Percentiles rank a stretch among this genome's conserved stretches.
phyloP scores from a whole-genome alignment of 2,329 filamentous ascomycete genomes.

The Fusarium sp. region DNA sequence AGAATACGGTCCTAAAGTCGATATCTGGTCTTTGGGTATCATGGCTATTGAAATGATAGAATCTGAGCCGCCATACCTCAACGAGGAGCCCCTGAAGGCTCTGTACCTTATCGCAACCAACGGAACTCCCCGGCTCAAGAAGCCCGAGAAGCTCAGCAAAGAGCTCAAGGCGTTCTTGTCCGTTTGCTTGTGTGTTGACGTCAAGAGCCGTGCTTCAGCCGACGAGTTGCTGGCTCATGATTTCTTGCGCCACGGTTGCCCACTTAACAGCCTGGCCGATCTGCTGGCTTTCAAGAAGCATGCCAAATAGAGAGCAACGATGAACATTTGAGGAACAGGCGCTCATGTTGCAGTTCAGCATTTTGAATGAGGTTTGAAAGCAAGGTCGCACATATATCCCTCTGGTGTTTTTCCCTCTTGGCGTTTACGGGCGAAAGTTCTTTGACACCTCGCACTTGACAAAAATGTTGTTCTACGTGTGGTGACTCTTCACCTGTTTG shows the following conservation, averaged over 20 bases:
- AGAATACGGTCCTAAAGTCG: conserved; percentile 97
- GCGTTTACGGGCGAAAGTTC: conserved; percentile 47
- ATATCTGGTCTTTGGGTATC: conserved; percentile 98
- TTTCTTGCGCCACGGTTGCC: conserved; percentile 93
- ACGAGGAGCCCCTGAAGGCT: conserved; percentile 97
- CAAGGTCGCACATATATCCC: conserved; percentile 48
- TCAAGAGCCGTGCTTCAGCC: conserved; percentile 92
- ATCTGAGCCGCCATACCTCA: conserved; percentile 96
- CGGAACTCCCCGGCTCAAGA: conserved; percentile 95
- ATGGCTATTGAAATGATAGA: conserved; percentile 99
- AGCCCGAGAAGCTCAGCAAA: conserved; percentile 97
- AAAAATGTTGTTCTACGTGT: conserved; percentile 26
- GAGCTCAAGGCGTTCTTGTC: conserved; percentile 97
- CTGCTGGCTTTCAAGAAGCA: conserved; percentile 88
- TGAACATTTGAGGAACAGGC: conserved; percentile 37
- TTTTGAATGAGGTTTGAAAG: conserved; percentile 45
- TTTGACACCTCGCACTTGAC: conserved; percentile 41
- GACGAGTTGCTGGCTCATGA: conserved; percentile 91
- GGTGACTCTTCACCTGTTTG: conserved; percentile 20
- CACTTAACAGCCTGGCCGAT: conserved; percentile 83
- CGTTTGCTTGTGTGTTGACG: conserved; percentile 95
- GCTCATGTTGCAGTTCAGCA: conserved; percentile 36
- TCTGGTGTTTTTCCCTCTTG: conserved; percentile 44
- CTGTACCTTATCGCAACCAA: conserved; percentile 98
- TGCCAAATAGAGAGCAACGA: conserved; percentile 62